phyloP scores from a whole-genome alignment of 805 yeast species.

The Schwanniomyces yamadae region DNA sequence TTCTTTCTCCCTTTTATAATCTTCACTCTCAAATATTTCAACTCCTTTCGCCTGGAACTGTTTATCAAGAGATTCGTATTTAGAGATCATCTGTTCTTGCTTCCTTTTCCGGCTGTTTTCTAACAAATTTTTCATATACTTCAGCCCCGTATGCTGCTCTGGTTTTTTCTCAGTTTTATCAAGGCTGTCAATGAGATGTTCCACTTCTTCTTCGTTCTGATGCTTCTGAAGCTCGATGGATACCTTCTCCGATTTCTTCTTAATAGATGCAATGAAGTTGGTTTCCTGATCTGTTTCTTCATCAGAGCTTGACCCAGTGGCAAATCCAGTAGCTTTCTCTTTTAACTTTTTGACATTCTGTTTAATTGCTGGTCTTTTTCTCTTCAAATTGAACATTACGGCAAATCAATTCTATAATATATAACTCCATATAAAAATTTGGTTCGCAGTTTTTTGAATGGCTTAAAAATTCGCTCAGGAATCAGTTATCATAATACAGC shows the following conservation, averaged over 20 bases:
- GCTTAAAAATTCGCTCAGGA: no score
- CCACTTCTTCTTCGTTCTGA: conserved; percentile 4
- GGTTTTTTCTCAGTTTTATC: conserved; percentile 14
- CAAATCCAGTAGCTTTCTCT: not conserved
- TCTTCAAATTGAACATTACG: conserved; percentile 6
- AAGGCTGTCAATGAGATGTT: not conserved
- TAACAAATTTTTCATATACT: conserved; percentile 38
- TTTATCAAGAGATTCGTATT: conserved; percentile 34
- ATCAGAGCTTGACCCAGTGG: conserved; percentile 5
- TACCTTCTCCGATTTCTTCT: conserved; percentile 8
- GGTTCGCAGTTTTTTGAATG: no score
- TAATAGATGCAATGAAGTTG: conserved; percentile 6
- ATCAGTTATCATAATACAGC: no score
- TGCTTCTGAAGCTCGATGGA: conserved; percentile 5
- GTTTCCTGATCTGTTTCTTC: conserved; percentile 6
- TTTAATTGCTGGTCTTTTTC: conserved; percentile 1
- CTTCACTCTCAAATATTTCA: conserved; percentile 48
- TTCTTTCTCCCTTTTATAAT: conserved; percentile 37
- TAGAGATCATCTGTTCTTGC: conserved; percentile 40
- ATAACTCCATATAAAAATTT: no score
- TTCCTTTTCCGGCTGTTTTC: conserved; percentile 47
- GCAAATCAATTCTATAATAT: not conserved
- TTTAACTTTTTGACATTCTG: not conserved
- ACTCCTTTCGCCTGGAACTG: conserved; percentile 38
- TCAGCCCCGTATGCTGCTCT: conserved; percentile 12